Conservation (phyloP, 208 protist genomes). For the Wallacemonas sp. region DNA sequence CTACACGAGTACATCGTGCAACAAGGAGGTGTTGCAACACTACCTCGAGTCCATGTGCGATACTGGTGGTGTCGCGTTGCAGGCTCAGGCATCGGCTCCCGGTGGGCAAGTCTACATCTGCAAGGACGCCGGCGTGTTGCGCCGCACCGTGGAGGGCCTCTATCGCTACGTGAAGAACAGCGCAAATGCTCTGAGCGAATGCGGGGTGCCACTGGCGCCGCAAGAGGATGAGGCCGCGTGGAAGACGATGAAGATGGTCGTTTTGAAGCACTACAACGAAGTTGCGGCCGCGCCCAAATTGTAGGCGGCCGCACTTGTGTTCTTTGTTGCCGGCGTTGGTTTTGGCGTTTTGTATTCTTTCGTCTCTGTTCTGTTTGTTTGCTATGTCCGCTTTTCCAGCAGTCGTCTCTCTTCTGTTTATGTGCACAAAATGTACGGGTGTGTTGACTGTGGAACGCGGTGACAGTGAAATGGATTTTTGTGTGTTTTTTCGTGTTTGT, state of each 20-base stretch:
- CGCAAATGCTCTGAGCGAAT: neutral
- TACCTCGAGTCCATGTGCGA: conserved; percentile 26
- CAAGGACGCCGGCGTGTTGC: neutral
- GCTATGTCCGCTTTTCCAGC: neutral
- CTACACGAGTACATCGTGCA: conserved; percentile 38
- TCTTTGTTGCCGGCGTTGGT: neutral
- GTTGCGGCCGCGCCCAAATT: neutral
- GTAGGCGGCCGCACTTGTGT: conserved; percentile 6
- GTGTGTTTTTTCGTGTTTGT: neutral
- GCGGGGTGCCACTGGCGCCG: neutral
- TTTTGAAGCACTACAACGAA: conserved; percentile 13
- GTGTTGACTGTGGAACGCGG: too few species aligned
- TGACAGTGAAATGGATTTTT: too few species aligned
- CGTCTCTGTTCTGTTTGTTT: conserved; percentile 3
- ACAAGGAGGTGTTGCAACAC: conserved; percentile 52
- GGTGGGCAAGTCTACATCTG: neutral
- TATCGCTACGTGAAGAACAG: neutral
- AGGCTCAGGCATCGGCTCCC: neutral
- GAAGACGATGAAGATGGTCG: conserved; percentile 4
- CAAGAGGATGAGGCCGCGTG: neutral
- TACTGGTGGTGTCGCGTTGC: neutral
- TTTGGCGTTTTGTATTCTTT: neutral
- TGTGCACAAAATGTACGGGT: too few species aligned
- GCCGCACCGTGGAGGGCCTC: neutral
- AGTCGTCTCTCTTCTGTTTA: neutral